These are phyloP conservation scores for Mycena leptocephala DNA, from an alignment of 768 basidiomycete genomes.

Conservation along the genomic window DNA sequence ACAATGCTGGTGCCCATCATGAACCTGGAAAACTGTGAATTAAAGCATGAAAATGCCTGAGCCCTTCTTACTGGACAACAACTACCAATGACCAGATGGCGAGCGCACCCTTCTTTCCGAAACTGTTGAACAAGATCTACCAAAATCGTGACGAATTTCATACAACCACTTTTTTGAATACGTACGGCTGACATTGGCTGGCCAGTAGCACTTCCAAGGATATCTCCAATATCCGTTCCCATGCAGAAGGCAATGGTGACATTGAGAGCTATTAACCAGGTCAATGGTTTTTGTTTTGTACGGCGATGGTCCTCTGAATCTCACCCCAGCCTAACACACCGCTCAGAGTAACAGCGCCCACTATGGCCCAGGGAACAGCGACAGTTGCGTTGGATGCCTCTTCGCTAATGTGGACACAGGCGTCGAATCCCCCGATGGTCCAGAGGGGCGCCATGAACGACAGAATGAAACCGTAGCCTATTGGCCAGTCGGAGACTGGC, in stretches of 20 bases:
- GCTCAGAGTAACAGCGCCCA: slow-evolving; percentile 58
- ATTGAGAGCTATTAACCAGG: slow-evolving; percentile 51
- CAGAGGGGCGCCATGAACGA: background rate
- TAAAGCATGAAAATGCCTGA: background rate
- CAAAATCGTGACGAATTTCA: background rate
- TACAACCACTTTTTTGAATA: background rate
- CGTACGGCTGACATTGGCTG: slow-evolving; percentile 62
- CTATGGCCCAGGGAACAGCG: slow-evolving; percentile 71
- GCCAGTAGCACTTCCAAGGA: slow-evolving; percentile 53
- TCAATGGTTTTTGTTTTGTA: background rate
- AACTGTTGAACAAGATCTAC: slow-evolving; percentile 57
- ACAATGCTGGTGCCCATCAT: background rate
- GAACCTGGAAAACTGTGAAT: background rate
- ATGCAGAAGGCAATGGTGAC: slow-evolving; percentile 66
- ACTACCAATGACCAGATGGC: slow-evolving; percentile 56
- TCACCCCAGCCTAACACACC: slow-evolving; percentile 19
- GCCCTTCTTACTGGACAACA: slow-evolving; percentile 41
- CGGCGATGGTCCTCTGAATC: background rate
- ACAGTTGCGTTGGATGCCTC: slow-evolving; percentile 69
- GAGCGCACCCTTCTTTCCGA: slow-evolving; percentile 59
- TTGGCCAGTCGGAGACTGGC: slow-evolving; percentile 60
- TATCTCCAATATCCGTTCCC: slow-evolving; percentile 59
- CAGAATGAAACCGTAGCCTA: slow-evolving; percentile 57
- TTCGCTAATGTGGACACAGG: slow-evolving; percentile 67
- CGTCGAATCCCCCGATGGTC: slow-evolving; percentile 55